A percentile compares a stretch with the other conserved stretches of the same genome.
Conservation (phyloP, 1,284 basidiomycete genomes). For the Cryptococcus depauperatus region DNA sequence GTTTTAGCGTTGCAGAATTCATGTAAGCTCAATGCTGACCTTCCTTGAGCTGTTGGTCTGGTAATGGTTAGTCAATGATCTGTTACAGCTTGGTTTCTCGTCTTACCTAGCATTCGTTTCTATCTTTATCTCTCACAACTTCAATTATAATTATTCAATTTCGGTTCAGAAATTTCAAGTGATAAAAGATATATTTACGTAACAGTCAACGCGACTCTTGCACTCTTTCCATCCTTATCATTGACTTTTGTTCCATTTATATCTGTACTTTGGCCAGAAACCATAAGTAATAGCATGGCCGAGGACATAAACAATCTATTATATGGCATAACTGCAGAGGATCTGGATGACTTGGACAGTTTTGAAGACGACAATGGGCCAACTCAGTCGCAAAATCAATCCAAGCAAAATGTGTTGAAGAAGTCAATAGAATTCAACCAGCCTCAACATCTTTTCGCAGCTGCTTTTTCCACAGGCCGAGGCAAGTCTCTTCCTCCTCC, state of each 20-base stretch:
- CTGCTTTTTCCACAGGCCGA: conserved; percentile 28
- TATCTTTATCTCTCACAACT: no score
- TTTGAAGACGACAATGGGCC: conserved; percentile 16
- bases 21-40: not conserved
- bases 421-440: no score
- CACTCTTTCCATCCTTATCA: not conserved
- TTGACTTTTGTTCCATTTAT: not conserved
- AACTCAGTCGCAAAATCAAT: no score
- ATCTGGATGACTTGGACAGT: conserved; percentile 29
- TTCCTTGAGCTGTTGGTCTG: conserved; percentile 11
- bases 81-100: not conserved
- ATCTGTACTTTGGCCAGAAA: not conserved
- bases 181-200: not conserved
- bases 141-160: no score
- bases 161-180: not conserved
- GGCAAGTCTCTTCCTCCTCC: conserved; percentile 24
- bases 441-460: no score
- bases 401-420: no score
- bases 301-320: conserved; percentile 27
- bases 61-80: not conserved
- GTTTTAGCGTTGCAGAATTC: no score
- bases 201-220: not conserved
- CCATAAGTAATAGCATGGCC: no score
- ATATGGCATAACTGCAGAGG: conserved; percentile 27
- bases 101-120: not conserved